These are phyloP conservation scores for Coprinellus aureogranulatus DNA, from an alignment of 768 basidiomycete species.

Conservation along the genomic window DNA sequence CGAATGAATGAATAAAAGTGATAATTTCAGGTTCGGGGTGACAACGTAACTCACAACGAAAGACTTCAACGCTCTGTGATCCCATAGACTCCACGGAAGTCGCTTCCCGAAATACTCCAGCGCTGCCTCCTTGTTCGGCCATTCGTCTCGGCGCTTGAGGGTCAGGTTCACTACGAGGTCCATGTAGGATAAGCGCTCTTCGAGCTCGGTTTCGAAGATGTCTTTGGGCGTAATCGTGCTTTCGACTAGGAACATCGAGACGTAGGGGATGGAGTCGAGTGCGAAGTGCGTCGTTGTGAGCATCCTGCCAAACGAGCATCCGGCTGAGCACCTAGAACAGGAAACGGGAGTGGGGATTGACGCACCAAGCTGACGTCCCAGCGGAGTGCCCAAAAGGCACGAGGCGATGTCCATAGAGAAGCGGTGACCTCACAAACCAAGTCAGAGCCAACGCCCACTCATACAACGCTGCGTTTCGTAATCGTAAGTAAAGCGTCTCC, in stretches of 20 bases:
- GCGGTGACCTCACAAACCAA: slow-evolving; percentile 30
- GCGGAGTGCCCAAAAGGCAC: slow-evolving; percentile 45
- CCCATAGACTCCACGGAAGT: slow-evolving; percentile 47
- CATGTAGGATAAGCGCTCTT: slow-evolving; percentile 38
- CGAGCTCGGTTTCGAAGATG: slow-evolving; percentile 32
- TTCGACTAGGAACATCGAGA: slow-evolving; percentile 44
- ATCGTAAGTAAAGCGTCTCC: too few species aligned
- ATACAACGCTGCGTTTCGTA: slow-evolving; percentile 35
- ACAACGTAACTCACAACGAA: too few species aligned
- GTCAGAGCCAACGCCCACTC: slow-evolving; percentile 39
- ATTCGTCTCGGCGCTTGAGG: slow-evolving; percentile 34
- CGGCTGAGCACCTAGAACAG: too few species aligned
- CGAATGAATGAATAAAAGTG: too few species aligned
- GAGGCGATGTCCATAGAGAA: slow-evolving; percentile 33
- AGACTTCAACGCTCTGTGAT: slow-evolving; percentile 36
- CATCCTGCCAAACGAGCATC: too few species aligned
- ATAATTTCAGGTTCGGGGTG: too few species aligned
- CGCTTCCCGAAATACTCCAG: slow-evolving; percentile 40
- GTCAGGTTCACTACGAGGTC: slow-evolving; percentile 35
- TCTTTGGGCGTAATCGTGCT: slow-evolving; percentile 40
- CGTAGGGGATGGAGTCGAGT: slow-evolving; percentile 24
- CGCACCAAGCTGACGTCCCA: slow-evolving; percentile 40
- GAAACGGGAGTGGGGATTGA: too few species aligned
- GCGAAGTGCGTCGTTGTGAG: slow-evolving; percentile 35
- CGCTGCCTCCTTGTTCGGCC: slow-evolving; percentile 41